A percentile compares a stretch with the other conserved stretches of the same genome.
These are phyloP conservation scores for Saxophila tyrrhenica DNA, from an alignment of 495 filamentous ascomycete species.

Conservation along the genomic window DNA sequence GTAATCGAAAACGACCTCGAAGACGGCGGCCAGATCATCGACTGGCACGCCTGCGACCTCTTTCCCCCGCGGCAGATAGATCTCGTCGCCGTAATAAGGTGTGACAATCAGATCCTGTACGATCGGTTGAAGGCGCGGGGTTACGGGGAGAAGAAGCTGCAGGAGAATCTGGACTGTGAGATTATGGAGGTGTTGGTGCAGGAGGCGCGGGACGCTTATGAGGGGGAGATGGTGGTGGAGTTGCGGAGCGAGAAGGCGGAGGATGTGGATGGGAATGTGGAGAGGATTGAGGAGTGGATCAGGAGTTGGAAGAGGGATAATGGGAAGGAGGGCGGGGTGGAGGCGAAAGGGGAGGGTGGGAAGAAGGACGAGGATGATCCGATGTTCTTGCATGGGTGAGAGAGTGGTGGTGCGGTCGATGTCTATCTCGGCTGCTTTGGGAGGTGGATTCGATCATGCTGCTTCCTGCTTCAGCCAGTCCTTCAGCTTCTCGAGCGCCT, in stretches of 20 bases:
- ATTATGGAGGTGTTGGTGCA: conserved; percentile 92
- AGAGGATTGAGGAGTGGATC: conserved; percentile 72
- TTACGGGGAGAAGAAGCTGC: conserved; percentile 74
- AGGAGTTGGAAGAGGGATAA: conserved; percentile 67
- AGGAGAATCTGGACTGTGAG: conserved; percentile 94
- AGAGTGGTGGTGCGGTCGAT: too few relatives aligned
- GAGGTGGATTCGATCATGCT: neutral
- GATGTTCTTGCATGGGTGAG: conserved; percentile 19
- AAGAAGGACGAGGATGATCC: conserved; percentile 18
- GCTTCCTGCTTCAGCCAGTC: conserved; percentile 53
- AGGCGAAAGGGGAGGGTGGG: conserved; percentile 6
- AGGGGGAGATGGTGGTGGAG: conserved; percentile 82
- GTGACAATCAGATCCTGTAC: conserved; percentile 65
- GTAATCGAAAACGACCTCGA: conserved; percentile 66
- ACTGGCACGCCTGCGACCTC: conserved; percentile 97
- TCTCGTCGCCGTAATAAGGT: conserved; percentile 82
- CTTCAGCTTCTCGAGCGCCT: conserved; percentile 74
- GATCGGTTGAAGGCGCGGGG: conserved; percentile 69
- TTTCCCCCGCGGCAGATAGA: conserved; percentile 94
- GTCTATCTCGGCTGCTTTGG: neutral
- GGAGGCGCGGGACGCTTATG: conserved; percentile 79
- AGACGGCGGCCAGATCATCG: conserved; percentile 78
- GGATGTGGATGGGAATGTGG: conserved; percentile 79
- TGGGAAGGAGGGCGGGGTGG: conserved; percentile 13
- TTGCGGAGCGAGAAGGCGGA: conserved; percentile 68